Evolutionary conservation across 2,329 filamentous ascomycete genomes (phyloP), one percentile per base, ranked within the genome.

Genomic region (Penicillium occitanis): DNA sequence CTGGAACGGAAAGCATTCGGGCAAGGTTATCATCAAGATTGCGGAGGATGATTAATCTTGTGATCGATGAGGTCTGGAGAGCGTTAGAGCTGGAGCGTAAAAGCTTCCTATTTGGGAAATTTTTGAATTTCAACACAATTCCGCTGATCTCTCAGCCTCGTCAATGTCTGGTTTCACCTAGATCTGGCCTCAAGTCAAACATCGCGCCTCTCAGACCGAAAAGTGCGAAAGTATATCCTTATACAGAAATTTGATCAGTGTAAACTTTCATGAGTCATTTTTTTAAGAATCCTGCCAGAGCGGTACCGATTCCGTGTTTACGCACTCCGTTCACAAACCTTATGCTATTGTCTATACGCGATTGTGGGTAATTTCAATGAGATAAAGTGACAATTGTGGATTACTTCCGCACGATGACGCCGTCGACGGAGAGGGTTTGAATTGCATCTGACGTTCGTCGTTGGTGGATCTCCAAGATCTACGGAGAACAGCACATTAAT

Each of bases 1-100:
- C 64, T 80, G 80, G 75, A 79, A 76, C 42, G 77, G 84, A 69
- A 79, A 79, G 33, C 48, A 63, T 28, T 57, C 42, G 8, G 61
- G 61, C 14, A 44, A 63, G 50, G 61, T 63, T 19, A 13, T 63
- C 22, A 44, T 63, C 19, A 25, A 33, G 7, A 50, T 46, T 35
- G 28, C 17, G 4, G 51, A 11, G 28, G 51, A 55, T 55, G 30
- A 19, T 19, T 35, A 10, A 6, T 35, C 51, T 11, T 17, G 28
- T 35, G 17, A 28, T 28, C n/a, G 22, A 51, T 28, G 48, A 51
- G 22, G 22, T 30, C 5, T 8, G 48, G 19, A 3, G 4, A 25
- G 13, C 46, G 28, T 50, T 50, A 46, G 22, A 22, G 22, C 13
- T 51, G 8, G 22, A 19, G 51, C 17, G 14, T 30, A 30, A 30